Base-by-base conservation (phyloP, 2,329 filamentous ascomycete species). In the Neonectria coccinea region DNA sequence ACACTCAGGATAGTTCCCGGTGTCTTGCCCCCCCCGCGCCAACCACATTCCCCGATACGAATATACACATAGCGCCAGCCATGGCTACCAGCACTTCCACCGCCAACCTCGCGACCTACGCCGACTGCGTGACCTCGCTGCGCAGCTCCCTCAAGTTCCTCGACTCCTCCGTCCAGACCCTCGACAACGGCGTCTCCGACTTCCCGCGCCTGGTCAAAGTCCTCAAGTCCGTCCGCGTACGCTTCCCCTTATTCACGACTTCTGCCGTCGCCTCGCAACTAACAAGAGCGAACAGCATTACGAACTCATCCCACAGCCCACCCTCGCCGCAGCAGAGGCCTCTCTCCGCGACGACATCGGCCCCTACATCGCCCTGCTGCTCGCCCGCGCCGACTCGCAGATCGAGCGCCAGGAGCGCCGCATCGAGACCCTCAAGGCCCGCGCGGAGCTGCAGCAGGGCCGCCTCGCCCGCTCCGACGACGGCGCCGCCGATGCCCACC, bases 331-430 rank as follows among this genome's bases (percentile, higher is more conserved):
- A 67, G 94, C 94, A 33, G 94, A 97, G 79, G 85, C 92, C 70
- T 90, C 93, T 5, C 88, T 97, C 18, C 91, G 94, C 72, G 92
- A 93, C 74, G 94, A 97, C 77, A 96, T 97, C 71, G 90, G 91
- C n/a, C 94, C 94, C 9, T 94, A 93, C 78, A 92, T 97, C 68
- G 84, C 90, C 31, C 87, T 89, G 62, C 88, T 97, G 2, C 89
- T 97, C 56, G 87, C 89, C 67, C 90, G 94, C 70, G 93, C 94
- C n/a, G 90, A 93, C 70, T 89, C 90, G 67, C 91, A 97, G 74
- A 86, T 97, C 42, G 92, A 94, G 72, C 92, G 93, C 63, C 89
- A 95, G 45, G 92, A 92, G 56, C 89, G 94, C 7, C 91, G 93
- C 69, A 92, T 97, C 77, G 90, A 97, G 75, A 90, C 90, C 1